Evolutionary conservation across 257 asterid species (phyloP).

Genomic region (Ocimum tenuiflorum): DNA sequence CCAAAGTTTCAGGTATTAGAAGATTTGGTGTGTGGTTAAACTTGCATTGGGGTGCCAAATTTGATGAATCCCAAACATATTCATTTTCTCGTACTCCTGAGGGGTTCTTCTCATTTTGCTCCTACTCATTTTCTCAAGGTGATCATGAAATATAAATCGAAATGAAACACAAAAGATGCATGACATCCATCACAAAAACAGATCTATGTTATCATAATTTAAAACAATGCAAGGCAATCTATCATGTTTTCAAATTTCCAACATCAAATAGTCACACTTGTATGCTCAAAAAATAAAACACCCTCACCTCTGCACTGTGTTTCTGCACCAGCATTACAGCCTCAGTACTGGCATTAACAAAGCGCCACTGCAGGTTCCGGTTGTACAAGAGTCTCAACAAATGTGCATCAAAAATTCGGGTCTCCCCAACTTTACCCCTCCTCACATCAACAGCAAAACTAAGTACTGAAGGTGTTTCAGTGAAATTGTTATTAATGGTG

Average conservation of each 20-base stretch:
- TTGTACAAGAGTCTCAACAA: conserved; percentile 77
- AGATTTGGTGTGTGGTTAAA: background rate
- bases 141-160: too few relatives aligned
- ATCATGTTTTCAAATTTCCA: background rate
- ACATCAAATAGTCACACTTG: background rate
- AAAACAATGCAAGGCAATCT: background rate
- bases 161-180: background rate
- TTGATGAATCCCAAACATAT: background rate
- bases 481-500: conserved; percentile 53
- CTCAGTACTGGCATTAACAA: conserved; percentile 76
- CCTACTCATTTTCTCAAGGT: background rate
- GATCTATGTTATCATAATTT: background rate
- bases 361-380: conserved; percentile 91
- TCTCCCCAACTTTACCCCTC: conserved; percentile 93
- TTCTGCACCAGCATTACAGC: conserved; percentile 63
- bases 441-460: conserved; percentile 90
- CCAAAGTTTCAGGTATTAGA: too few relatives aligned
- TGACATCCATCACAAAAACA: background rate
- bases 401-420: conserved; percentile 74
- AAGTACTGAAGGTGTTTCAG: conserved; percentile 81
- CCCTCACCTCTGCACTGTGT: conserved; percentile 71
- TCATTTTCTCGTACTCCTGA: background rate
- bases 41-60: background rate
- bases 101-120: background rate
- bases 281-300: conserved; percentile 16